Conservation (phyloP, 2,329 filamentous ascomycete genomes). For the Grosmannia serpens region DNA sequence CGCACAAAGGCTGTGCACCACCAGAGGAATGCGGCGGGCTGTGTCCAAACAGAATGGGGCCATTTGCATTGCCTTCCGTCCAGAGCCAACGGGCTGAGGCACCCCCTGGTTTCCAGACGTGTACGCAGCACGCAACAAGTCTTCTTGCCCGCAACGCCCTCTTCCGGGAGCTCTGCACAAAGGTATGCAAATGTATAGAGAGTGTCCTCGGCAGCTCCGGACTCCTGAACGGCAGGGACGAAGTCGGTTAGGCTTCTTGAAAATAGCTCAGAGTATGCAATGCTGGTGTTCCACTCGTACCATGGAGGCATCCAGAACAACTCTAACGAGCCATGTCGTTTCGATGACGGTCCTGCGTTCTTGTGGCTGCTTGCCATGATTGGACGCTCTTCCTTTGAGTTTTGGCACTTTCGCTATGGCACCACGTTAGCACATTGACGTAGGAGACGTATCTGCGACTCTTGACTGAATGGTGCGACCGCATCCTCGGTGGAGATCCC, state of each 20-base stretch:
- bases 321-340: neutral
- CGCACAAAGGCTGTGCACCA: too few species aligned
- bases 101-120: too few species aligned
- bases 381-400: neutral
- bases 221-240: neutral
- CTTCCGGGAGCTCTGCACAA: neutral
- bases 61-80: neutral
- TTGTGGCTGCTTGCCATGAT: neutral
- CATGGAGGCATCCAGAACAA: neutral
- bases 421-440: neutral
- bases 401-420: neutral
- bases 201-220: neutral
- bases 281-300: neutral
- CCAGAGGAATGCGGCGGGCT: too few species aligned
- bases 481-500: neutral
- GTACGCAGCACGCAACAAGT: too few species aligned
- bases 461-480: neutral
- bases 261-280: neutral
- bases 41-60: too few species aligned
- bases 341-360: neutral
- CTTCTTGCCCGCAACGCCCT: too few species aligned
- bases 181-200: too few species aligned
- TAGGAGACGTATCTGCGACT: neutral
- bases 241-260: neutral
- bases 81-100: too few species aligned